Evolutionary conservation across 2,329 filamentous ascomycete species (phyloP), one percentile per base, ranked within the genome.

Genomic region (Colletotrichum tropicicola): DNA sequence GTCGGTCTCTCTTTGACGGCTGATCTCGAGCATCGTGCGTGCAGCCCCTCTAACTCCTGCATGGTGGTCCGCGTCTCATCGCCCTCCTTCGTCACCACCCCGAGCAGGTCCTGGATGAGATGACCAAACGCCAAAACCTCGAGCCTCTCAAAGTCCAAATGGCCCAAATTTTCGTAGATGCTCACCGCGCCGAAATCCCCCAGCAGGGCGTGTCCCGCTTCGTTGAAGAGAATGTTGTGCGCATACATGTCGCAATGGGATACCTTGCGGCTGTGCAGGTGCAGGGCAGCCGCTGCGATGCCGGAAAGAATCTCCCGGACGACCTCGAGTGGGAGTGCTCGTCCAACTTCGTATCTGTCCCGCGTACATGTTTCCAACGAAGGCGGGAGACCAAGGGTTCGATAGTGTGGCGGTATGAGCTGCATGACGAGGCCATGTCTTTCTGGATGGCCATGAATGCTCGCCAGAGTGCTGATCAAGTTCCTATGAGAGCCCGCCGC

Each of bases 181-280:
- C 81, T 83, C 1, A 82, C 82, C 2, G 82, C 82, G 10, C 81
- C 81, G 58, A 84, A 83, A 54, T 83, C 82, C 23, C 80, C 81
- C 3, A 85, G 73, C 12, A 85, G 68, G 4, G 82, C 81, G 66
- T 84, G 80, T 1, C 75, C 79, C 9, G 71, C 72, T 9, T 73
- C 72, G 52, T 74, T 75, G 23, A 78, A 78, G 10, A 84, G 74
- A 17, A 84, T 80, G 68, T 83, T 83, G 69, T 83, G 81, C 10
- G 82, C 80, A 53, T 82, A 82, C 35, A 85, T 58, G 68, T 83
- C 81, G 17, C 83, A 82, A 63, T 85, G 82, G 6, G 76, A 70
- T 17, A 84, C 79, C 6, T 78, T 79, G 30, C 74, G 72, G 7
- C 66, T 71, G 65, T 85, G 83, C 10, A 85, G 73, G 68, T 84